Conservation (phyloP, 2,329 filamentous ascomycete genomes). For the Microsporum canis region DNA sequence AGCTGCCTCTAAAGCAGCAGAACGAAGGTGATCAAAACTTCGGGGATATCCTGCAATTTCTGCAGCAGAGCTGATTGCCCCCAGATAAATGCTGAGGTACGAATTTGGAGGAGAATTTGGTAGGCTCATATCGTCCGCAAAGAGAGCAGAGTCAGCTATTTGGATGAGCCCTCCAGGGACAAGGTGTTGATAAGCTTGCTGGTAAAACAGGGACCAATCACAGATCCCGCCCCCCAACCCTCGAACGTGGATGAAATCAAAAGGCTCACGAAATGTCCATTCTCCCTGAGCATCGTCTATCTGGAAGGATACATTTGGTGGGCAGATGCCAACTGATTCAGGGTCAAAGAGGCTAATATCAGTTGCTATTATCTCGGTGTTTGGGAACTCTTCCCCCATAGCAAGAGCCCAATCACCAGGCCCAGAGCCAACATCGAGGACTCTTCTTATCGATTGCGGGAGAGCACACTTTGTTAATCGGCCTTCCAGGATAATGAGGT, state of each 20-base stretch:
- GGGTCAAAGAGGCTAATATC: conserved; percentile 36
- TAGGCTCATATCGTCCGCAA: conserved; percentile 19
- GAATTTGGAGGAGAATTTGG: conserved; percentile 19
- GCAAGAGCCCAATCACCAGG: conserved; percentile 25
- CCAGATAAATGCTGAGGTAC: conserved; percentile 25
- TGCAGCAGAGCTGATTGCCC: conserved; percentile 29
- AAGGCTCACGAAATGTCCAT: conserved; percentile 40
- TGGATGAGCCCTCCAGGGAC: conserved; percentile 39
- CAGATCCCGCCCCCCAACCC: conserved; percentile 38
- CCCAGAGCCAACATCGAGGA: conserved; percentile 39
- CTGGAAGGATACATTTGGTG: conserved; percentile 38
- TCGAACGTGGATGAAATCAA: conserved; percentile 41
- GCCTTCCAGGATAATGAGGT: conserved; percentile 36
- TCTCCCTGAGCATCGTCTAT: conserved; percentile 38
- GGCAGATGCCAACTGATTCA: conserved; percentile 23
- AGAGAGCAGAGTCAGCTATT: conserved; percentile 32
- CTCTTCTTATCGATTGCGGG: conserved; percentile 19
- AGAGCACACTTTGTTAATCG: conserved; percentile 25
- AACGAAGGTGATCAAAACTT: conserved; percentile 34
- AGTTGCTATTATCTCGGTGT: conserved; percentile 38
- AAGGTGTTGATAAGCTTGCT: conserved; percentile 36
- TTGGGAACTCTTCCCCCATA: conserved; percentile 24
- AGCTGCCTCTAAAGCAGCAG: conserved; percentile 29
- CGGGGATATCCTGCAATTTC: conserved; percentile 32
- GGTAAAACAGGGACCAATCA: conserved; percentile 38